Percentiles rank a stretch among this genome's conserved stretches.
phyloP scores from a whole-genome alignment of 2,329 filamentous ascomycete species.

The Aspergillus costaricaensis region DNA sequence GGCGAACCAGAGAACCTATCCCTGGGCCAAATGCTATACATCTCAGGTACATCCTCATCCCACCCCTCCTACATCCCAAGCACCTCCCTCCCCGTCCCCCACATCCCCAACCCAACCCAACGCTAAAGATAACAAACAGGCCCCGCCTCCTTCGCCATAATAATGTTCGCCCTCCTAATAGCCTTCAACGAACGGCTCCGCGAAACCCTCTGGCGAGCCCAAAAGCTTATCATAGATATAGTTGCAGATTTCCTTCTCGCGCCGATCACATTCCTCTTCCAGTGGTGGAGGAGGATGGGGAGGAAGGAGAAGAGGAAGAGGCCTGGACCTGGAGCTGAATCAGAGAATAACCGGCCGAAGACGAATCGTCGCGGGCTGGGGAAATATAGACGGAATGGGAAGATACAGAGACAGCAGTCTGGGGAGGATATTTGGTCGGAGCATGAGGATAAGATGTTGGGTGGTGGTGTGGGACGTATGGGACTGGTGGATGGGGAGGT shows the following conservation, averaged over 20 bases:
- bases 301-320: constrained; percentile 7
- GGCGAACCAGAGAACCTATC: constrained; percentile 45
- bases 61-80: too few species aligned
- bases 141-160: constrained; percentile 54
- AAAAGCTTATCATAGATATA: constrained; percentile 27
- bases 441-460: constrained; percentile 23
- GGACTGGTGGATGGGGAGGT: constrained; percentile 11
- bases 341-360: too few species aligned
- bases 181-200: constrained; percentile 53
- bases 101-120: constrained; percentile 1
- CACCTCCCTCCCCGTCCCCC: not conserved
- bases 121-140: constrained; percentile 13
- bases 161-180: constrained; percentile 54
- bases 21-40: constrained; percentile 28
- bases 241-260: constrained; percentile 26
- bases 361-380: too few species aligned
- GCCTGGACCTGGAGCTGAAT: too few species aligned
- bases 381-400: constrained; percentile 23
- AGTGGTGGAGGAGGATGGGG: not conserved
- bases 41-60: constrained; percentile 27
- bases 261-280: constrained; percentile 16
- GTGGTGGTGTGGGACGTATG: constrained; percentile 12
- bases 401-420: constrained; percentile 17
- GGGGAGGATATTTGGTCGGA: constrained; percentile 37
- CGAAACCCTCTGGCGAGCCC: constrained; percentile 25